Evolutionary conservation across 345 rosid species (phyloP).

Genomic region (Populus nigra): DNA sequence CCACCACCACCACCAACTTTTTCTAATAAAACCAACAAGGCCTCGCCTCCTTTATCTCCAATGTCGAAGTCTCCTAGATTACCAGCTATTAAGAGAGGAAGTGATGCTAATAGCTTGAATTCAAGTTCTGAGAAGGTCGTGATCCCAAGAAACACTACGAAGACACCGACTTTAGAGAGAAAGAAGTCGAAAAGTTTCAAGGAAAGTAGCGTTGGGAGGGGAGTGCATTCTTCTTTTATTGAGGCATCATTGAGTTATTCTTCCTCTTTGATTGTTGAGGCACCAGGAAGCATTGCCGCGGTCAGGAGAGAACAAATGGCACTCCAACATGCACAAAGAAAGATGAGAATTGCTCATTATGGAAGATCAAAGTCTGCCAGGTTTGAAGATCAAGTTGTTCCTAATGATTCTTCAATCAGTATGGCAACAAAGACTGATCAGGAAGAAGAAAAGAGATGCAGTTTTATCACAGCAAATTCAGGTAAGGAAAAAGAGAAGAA

Average conservation of each 20-base stretch:
- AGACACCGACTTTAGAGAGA: constrained; percentile 29
- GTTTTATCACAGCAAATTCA: constrained; percentile 57
- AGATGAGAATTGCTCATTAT: constrained; percentile 63
- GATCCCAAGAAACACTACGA: constrained; percentile 9
- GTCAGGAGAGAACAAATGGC: constrained; percentile 67
- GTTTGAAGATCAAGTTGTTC: constrained; percentile 35
- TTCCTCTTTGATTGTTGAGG: constrained; percentile 34
- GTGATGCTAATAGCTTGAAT: constrained; percentile 31
- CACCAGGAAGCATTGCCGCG: constrained; percentile 63
- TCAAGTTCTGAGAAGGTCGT: constrained; percentile 37
- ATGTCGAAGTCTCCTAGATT: constrained; percentile 38
- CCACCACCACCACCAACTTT: constrained; percentile 12
- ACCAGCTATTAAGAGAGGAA: constrained; percentile 35
- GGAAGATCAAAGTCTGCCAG: constrained; percentile 62
- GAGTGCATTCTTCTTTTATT: not conserved
- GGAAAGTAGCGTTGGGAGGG: constrained; percentile 18
- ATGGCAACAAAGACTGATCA: not conserved
- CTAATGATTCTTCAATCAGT: constrained; percentile 19
- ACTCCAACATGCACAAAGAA: constrained; percentile 53
- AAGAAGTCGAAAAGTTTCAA: constrained; percentile 59
- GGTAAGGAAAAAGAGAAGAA: constrained; percentile 22
- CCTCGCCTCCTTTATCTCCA: constrained; percentile 33
- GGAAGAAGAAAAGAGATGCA: constrained; percentile 46
- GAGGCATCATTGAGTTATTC: constrained; percentile 22
- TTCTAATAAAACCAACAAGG: constrained; percentile 2